Evolutionary conservation across 257 asterid species (phyloP), one percentile per base, ranked within the genome.

Genomic region (Phtheirospermum japonicum): DNA sequence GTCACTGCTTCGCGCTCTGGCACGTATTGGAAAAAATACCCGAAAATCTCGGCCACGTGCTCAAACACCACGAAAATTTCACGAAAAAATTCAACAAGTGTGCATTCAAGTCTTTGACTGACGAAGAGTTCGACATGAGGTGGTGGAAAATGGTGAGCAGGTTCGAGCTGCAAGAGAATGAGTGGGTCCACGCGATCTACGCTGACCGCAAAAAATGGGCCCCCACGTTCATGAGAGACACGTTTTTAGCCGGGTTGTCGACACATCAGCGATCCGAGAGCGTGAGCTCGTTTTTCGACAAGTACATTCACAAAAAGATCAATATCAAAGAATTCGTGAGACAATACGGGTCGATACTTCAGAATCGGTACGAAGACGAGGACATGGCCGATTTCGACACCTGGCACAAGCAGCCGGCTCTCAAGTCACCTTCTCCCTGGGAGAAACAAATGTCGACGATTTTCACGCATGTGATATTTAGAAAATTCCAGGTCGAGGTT

Each of bases 91-190:
- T 92, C 78, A 85, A 69, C 69, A 92, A 92, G 92, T 92, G 95
- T 57, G 79, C 86, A 67, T 84, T 79, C 77, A 88, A 86, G 86
- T 83, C 97, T 0, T 63, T 83, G 66, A 81, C 84, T 2, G 98
- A 92, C 65, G 98, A 92, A 70, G 85, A 80, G 69, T 92, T 92
- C 74, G 96, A 89, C 79, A 68, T 92, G 85, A 89, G 83, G 75
- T 92, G 98, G 98, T 92, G 98, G 98, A 83, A 92, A 84, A 88
- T 92, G 98, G 89, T 92, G 4, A 67, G 89, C 71, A 77, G 87
- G 73, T 92, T 86, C 73, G 98, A 86, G 67, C 78, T 92, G 14
- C 98, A 92, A 62, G 95, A 92, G 66, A 84, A 88, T 46, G 93
- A 88, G 69, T 92, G 98, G 98, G 70, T 92, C 70, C 97, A 77